Evolutionary conservation across 495 filamentous ascomycete species (phyloP), one percentile per base, ranked within the genome.

Genomic region (Paragyromitra xinjiangensis): DNA sequence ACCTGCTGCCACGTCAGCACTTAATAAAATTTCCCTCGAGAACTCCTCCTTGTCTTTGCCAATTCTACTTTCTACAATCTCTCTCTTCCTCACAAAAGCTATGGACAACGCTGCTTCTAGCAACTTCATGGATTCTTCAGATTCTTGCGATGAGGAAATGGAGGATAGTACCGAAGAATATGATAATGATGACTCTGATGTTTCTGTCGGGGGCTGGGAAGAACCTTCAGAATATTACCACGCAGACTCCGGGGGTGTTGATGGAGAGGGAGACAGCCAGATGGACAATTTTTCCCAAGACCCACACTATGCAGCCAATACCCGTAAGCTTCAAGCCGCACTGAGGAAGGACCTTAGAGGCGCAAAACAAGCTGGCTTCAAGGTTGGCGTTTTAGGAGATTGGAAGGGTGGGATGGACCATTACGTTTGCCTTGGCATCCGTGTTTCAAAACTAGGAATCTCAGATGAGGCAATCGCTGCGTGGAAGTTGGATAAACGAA

Each of bases 381-480:
- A 88, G 68, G 85, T 94, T n/a, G 93, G 92, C 3, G 85, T 88
- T 45, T 80, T 92, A 7, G 88, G 87, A 11, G 81, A 82, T 29
- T 74, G 65, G 48, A 71, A 69, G 6, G 81, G 81, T 24, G 84
- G 85, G 8, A 80, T 89, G 9, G 80, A 84, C 8, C 88, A 86
- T 48, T 86, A 87, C 26, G 78, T 93, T 64, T 91, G 88, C 42
- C 73, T 97, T 6, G 91, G 91, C 0, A 87, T 91, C 58, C 90
- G 90, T 0, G 87, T 93, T 62, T 84, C 85, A 0, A 92, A 91
- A 74, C 87, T 97, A 1, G 90, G 87, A 1, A 88, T 98, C 37
- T 93, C 93, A 2, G 87, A 92, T 37, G 92, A 94, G 74, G 91
- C 89, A 1, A 86, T 92, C 83, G 87, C 89, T 76, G 91, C 93